phyloP scores from a whole-genome alignment of 805 yeast genomes.

The Kluyveromyces wickerhamii region DNA sequence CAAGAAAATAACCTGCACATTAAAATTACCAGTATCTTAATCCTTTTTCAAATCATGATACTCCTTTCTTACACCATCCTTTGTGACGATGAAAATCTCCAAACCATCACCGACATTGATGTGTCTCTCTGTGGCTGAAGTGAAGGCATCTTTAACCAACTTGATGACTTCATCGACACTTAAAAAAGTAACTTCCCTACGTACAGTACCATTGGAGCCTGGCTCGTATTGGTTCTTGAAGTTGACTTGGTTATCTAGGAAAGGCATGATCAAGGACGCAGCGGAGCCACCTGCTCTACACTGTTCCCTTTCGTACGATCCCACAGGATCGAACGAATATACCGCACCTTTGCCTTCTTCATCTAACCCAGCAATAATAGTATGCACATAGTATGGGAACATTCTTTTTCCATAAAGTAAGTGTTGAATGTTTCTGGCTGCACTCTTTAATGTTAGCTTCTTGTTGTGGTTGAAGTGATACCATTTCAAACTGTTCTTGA shows the following conservation, averaged over 20 bases:
- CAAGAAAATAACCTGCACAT: no score
- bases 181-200: constrained; percentile 55
- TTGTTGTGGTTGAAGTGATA: constrained; percentile 86
- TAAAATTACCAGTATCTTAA: constrained; percentile 28
- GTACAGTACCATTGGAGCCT: constrained; percentile 56
- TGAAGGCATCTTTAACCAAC: constrained; percentile 87
- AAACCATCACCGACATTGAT: constrained; percentile 97
- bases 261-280: constrained; percentile 92
- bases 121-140: constrained; percentile 96
- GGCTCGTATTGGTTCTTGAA: constrained; percentile 91
- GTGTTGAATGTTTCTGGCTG: constrained; percentile 89
- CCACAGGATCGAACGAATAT: constrained; percentile 95
- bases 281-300: constrained; percentile 99
- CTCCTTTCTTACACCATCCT: constrained; percentile 83
- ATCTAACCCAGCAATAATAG: constrained; percentile 90
- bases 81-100: constrained; percentile 83
- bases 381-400: constrained; percentile 95
- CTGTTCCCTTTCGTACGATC: constrained; percentile 94
- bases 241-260: constrained; percentile 93
- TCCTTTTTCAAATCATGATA: constrained; percentile 84
- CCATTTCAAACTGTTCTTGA: constrained; percentile 67
- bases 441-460: constrained; percentile 56
- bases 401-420: constrained; percentile 85
- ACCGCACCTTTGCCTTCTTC: constrained; percentile 84
- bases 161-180: constrained; percentile 77